Base-by-base conservation (phyloP, 306 rosid species). In the Rubus parviflorus region DNA sequence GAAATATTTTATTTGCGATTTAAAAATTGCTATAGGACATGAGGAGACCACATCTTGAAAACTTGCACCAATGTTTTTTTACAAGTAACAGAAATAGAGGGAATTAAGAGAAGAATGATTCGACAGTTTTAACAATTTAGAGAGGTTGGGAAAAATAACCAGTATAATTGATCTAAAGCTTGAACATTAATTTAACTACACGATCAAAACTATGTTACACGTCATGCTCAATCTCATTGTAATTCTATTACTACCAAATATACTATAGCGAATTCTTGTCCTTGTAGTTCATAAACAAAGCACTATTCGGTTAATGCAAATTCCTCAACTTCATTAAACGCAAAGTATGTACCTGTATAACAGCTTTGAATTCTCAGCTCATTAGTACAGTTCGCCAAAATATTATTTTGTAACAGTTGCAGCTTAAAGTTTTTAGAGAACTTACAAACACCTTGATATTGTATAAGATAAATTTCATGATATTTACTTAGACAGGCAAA, bases 401-500 rank as follows among this genome's bases (percentile, higher is more conserved):
- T 77, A 83, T 68, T 82, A 80, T 68, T 75, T 85, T 80, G 46
- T 70, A 72, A 68, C 73, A 83, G 79, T 68, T 71, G 48, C 57
- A 76, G 75, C 51, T 64, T 84, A 81, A 16, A 80, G 66, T 83
- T 65, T 84, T 85, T 70, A 60, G 70, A 47, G 70, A 72, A 69
- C 71, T 84, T 81, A 70, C 57, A 35, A 74, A 49, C 68, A 79
- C 86, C 78, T 73, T 67, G 61, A 25, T 67, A 58, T 66, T 19
- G 53, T 40, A 78, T 48, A 73, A 64, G 76, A 79, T 79, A 57
- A 75, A 87, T 78, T 85, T 85, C 22, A 74, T 57, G 66, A 70
- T 73, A 79, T 68, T 87, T 85, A 80, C 76, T 87, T 86, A 84
- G 91, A 82, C 78, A 81, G 80, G 96, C 82, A 83, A 84, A 89